Conservation (phyloP, 164 flowering plant genomes). For the Sextonia rubra region DNA sequence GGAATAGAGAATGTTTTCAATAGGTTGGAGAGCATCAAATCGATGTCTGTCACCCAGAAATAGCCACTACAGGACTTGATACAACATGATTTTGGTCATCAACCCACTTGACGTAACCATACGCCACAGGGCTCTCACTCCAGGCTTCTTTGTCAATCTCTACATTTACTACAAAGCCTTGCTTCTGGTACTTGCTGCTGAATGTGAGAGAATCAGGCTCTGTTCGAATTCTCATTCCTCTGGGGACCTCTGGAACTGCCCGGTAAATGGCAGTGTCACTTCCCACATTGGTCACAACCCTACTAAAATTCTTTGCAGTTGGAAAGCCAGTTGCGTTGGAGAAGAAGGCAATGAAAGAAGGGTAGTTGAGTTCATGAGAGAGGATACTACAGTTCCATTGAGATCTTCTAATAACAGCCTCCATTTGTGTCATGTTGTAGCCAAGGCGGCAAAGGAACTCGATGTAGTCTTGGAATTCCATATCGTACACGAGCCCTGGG, state of each 20-base stretch:
- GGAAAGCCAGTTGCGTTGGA: constrained; percentile 18
- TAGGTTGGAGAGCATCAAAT: background rate
- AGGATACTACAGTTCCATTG: background rate
- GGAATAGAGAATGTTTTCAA: too few species aligned
- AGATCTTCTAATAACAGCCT: background rate
- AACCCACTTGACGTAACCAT: constrained; percentile 26
- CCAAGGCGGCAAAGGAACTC: constrained; percentile 39
- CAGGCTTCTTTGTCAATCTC: constrained; percentile 15
- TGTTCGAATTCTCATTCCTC: constrained; percentile 25
- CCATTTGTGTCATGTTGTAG: constrained; percentile 35
- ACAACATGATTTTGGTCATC: constrained; percentile 24
- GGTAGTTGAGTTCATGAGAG: constrained; percentile 15
- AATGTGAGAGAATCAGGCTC: constrained; percentile 16
- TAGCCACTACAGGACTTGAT: constrained; percentile 28
- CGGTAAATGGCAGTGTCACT: constrained; percentile 12
- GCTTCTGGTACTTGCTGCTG: constrained; percentile 3
- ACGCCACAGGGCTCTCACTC: background rate
- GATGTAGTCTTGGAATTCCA: constrained; percentile 26
- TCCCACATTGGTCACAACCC: constrained; percentile 27
- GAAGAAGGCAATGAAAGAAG: constrained; percentile 23
- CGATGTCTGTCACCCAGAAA: background rate
- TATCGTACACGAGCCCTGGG: constrained; percentile 41
- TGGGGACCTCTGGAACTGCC: constrained; percentile 18
- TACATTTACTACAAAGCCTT: constrained; percentile 14
- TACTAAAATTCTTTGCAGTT: constrained; percentile 16